Conservation (phyloP, 306 rosid species). For the Trichosanthes cucumerina region DNA sequence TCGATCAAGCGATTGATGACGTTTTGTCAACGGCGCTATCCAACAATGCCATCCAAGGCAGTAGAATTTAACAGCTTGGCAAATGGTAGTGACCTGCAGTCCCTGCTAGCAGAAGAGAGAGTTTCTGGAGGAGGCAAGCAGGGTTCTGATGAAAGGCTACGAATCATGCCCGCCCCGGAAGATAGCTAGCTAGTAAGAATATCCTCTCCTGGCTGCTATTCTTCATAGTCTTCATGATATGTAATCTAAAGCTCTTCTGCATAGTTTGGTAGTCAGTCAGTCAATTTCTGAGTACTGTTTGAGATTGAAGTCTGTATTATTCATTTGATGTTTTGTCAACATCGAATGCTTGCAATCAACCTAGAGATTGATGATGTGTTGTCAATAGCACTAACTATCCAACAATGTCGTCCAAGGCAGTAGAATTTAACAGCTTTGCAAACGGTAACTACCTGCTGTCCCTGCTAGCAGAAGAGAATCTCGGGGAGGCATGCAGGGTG, state of each 20-base stretch:
- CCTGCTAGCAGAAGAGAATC: slow-evolving; percentile 67
- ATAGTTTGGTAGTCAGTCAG: not conserved
- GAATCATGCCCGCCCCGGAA: slow-evolving; percentile 66
- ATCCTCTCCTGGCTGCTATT: not conserved
- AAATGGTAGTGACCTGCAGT: slow-evolving; percentile 95
- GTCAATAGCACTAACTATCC: slow-evolving; percentile 87
- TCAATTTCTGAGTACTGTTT: not conserved
- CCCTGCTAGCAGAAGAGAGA: slow-evolving; percentile 79
- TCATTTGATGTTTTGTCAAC: not conserved
- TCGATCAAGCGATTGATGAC: slow-evolving; percentile 92
- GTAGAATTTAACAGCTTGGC: slow-evolving; percentile 98
- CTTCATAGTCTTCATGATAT: not conserved
- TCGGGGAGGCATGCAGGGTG: slow-evolving; percentile 28
- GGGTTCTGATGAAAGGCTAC: slow-evolving; percentile 56
- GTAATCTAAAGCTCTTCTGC: not conserved
- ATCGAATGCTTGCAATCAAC: slow-evolving; percentile 60
- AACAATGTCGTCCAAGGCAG: slow-evolving; percentile 77
- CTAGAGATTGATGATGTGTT: slow-evolving; percentile 73
- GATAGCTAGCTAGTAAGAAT: slow-evolving; percentile 23
- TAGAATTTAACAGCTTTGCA: slow-evolving; percentile 87
- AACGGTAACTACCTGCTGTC: slow-evolving; percentile 82
- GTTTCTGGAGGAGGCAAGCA: slow-evolving; percentile 35
- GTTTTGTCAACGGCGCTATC: slow-evolving; percentile 92
- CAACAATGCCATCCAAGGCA: slow-evolving; percentile 94
- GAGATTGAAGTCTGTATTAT: not conserved